These are phyloP conservation scores for Kickxella alabastrina DNA, from an alignment of 192 early-diverging fungal species.

Conservation along the genomic window DNA sequence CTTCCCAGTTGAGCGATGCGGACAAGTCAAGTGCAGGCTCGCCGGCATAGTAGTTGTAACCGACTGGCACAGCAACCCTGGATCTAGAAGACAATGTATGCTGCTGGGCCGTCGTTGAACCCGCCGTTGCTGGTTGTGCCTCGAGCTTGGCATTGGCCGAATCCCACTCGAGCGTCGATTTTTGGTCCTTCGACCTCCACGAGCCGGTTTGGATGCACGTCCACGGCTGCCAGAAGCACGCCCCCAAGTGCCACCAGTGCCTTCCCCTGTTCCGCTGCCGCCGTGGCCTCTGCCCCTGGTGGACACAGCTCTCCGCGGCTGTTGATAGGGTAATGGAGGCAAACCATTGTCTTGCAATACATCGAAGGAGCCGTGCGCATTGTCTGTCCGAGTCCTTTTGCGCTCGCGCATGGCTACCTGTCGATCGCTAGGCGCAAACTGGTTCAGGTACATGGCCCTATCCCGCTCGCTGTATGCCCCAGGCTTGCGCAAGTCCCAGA, in stretches of 20 bases:
- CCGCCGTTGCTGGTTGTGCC: neutral
- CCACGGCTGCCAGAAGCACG: neutral
- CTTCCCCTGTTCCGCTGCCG: no score
- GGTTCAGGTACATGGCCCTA: slow-evolving; percentile 33
- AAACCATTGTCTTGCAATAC: neutral
- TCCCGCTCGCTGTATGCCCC: slow-evolving; percentile 1
- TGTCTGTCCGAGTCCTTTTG: neutral
- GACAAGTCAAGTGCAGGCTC: slow-evolving; percentile 33
- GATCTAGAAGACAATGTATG: neutral
- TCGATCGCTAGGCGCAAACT: slow-evolving; percentile 24
- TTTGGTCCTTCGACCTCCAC: neutral
- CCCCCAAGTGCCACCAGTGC: neutral
- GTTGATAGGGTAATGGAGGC: neutral
- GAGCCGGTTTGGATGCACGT: neutral
- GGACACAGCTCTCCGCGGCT: no score
- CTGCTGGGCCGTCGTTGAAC: slow-evolving; percentile 9
- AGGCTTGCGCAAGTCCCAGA: slow-evolving; percentile 30
- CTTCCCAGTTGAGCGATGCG: slow-evolving; percentile 32
- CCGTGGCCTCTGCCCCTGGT: no score
- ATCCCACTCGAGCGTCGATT: neutral
- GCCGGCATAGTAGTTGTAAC: slow-evolving; percentile 41
- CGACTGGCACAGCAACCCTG: neutral
- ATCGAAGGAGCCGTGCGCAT: neutral
- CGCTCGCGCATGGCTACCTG: slow-evolving; percentile 9
- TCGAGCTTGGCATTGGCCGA: slow-evolving; percentile 1